Base-by-base conservation (phyloP, 768 basidiomycete genomes). In the Phaeotremella skinneri region DNA sequence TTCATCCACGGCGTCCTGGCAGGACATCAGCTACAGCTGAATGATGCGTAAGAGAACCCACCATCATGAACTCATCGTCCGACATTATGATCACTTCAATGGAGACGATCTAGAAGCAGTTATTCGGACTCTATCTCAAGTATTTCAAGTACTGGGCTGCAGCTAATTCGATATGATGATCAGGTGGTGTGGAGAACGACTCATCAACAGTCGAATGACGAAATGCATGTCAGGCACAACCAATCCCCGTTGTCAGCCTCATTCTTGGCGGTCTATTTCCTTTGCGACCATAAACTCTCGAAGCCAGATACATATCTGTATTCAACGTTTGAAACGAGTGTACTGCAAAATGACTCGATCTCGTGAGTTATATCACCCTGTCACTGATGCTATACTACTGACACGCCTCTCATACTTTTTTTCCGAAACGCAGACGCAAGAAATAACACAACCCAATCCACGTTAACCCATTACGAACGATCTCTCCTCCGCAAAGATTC, bases 21-120 rank as follows among this genome's bases (percentile, higher is more conserved):
- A 16, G 23, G 21, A 32, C 13, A 30, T 54, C 58, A 56, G 53
- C 42, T 45, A n/a, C 6, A 26, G 32, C n/a, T 20, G n/a, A n/a
- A n/a, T 56, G 5, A 23, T 55, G 54, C 32, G 47, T 31, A n/a
- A 27, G 27, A 76, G 52, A 52, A 78, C 78, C 49, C 74, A n/a
- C 76, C 77, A 78, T 78, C 72, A 76, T 72, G 54, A 78, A 79
- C 30, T 75, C 78, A 55, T 79, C 79, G 68, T 78, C 78, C 9
- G 77, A 78, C 78, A 79, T 79, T n/a, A n/a, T n/a, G n/a, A n/a
- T n/a, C n/a, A n/a, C n/a, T n/a, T n/a, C n/a, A n/a, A n/a, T n/a
- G n/a, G n/a, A n/a, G n/a, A n/a, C n/a, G n/a, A n/a, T n/a, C n/a
- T n/a, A n/a, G n/a, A n/a, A n/a, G n/a, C n/a, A n/a, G n/a, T n/a